Conservation (phyloP, 139 green algal species). For the Gonium pectorale region DNA sequence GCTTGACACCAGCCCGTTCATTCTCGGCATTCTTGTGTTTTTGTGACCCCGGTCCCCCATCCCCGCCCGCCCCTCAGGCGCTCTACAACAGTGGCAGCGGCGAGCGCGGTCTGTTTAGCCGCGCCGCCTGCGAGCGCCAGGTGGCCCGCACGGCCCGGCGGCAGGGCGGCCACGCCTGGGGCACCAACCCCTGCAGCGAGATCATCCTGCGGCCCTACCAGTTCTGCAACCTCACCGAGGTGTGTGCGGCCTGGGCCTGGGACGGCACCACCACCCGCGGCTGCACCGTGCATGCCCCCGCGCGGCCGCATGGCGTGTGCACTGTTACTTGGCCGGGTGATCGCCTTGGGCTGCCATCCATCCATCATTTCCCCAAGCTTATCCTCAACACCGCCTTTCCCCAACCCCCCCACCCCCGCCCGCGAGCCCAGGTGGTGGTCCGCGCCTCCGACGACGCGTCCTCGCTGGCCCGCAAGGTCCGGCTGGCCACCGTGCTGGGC, state of each 20-base stretch:
- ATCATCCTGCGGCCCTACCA: slow-evolving; percentile 65
- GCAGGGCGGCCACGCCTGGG: slow-evolving; percentile 40
- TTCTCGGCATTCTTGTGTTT: too few relatives aligned
- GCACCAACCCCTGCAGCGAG: slow-evolving; percentile 65
- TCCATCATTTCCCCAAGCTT: too few relatives aligned
- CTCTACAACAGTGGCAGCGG: slow-evolving; percentile 58
- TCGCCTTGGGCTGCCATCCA: too few relatives aligned
- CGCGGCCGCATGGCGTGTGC: too few relatives aligned
- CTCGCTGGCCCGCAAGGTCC: slow-evolving; percentile 54
- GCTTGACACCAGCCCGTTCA: too few relatives aligned
- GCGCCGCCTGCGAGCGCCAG: slow-evolving; percentile 44
- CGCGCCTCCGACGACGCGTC: slow-evolving; percentile 38
- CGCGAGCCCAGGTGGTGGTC: too few relatives aligned
- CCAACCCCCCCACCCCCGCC: too few relatives aligned
- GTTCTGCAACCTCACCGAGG: slow-evolving; percentile 67
- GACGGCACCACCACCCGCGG: too few relatives aligned
- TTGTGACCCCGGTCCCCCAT: neutral
- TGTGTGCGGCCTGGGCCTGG: too few relatives aligned
- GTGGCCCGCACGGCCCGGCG: slow-evolving; percentile 35
- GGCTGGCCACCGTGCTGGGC: slow-evolving; percentile 52
- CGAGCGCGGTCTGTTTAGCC: slow-evolving; percentile 62
- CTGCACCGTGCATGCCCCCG: too few relatives aligned
- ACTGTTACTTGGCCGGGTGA: too few relatives aligned
- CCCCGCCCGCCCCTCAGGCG: neutral
- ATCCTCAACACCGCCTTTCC: too few relatives aligned